Base-by-base conservation (phyloP, 257 asterid species). In the Leonotis leonurus region DNA sequence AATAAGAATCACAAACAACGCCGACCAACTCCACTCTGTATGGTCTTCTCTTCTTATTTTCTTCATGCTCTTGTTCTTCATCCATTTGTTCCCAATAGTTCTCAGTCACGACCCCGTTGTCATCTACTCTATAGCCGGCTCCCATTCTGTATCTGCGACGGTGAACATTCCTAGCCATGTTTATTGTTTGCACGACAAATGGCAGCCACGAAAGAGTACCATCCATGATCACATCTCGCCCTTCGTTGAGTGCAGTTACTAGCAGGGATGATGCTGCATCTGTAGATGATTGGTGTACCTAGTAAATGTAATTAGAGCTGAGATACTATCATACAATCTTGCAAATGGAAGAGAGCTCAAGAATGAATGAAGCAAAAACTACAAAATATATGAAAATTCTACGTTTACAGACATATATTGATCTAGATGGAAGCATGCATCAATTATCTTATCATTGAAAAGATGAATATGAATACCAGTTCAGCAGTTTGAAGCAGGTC, bases 401-500 rank as follows among this genome's bases (percentile, higher is more conserved):
- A n/a, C n/a, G n/a, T n/a, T n/a, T n/a, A n/a, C n/a, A n/a, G n/a
- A n/a, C n/a, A n/a, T n/a, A n/a, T n/a, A n/a, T n/a, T n/a, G n/a
- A n/a, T n/a, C n/a, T n/a, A n/a, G n/a, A n/a, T n/a, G n/a, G n/a
- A n/a, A n/a, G n/a, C n/a, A n/a, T n/a, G n/a, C n/a, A n/a, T n/a
- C n/a, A n/a, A n/a, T n/a, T n/a, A n/a, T n/a, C n/a, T n/a, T 32
- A 2, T 37, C 12, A 12, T 1, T 14, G 43, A 37, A 37, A 37
- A 24, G 18, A 49, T 39, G 16, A 53, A n/a, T 78, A n/a, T n/a
- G n/a, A n/a, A n/a, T n/a, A 89, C 97, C 91, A 89, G 75, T 78
- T 92, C 99, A 49, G 99, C 82, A 8, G 96, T 92, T 67, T 87
- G 97, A 46, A 92, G 93, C 88, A 92, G 77, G 80, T 89, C 97